Percentiles rank a stretch among this genome's conserved stretches.
phyloP scores from a whole-genome alignment of 169 alveolate genomes.

The Plasmodium fragile region DNA sequence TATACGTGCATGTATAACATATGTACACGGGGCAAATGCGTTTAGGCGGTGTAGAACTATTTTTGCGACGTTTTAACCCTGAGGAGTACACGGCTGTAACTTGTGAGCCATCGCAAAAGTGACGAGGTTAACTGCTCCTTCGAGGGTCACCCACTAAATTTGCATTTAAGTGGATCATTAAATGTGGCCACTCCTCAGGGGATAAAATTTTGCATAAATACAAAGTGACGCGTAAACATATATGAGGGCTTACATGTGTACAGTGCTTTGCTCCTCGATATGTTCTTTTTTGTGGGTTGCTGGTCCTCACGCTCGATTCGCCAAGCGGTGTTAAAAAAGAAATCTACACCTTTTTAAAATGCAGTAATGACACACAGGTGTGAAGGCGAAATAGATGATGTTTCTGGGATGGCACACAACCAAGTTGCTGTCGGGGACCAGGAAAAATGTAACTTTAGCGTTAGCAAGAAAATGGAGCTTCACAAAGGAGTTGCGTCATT shows the following conservation, averaged over 20 bases:
- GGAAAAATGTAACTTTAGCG: neutral
- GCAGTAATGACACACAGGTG: neutral
- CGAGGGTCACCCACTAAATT: neutral
- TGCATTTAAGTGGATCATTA: neutral
- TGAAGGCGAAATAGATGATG: neutral
- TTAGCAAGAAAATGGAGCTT: neutral
- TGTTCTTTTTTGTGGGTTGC: neutral
- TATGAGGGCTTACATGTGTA: neutral
- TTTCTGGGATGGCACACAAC: neutral
- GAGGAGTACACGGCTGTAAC: neutral
- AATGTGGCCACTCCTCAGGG: neutral
- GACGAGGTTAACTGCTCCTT: neutral
- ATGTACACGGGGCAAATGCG: neutral
- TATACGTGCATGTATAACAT: neutral
- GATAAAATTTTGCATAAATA: neutral
- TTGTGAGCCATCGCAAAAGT: neutral
- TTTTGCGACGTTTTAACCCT: neutral
- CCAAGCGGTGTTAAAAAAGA: neutral
- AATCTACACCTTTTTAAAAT: neutral
- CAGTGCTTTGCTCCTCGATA: neutral
- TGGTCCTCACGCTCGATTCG: neutral
- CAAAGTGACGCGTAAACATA: neutral
- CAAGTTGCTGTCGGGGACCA: slow-evolving; percentile 1
- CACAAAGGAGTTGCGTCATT: slow-evolving; percentile 12
- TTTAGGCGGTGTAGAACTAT: neutral